A percentile compares a stretch with the other conserved stretches of the same genome.
These are phyloP conservation scores for Trichoderma arundinaceum DNA, from an alignment of 2,329 filamentous ascomycete genomes.

Conservation along the genomic window DNA sequence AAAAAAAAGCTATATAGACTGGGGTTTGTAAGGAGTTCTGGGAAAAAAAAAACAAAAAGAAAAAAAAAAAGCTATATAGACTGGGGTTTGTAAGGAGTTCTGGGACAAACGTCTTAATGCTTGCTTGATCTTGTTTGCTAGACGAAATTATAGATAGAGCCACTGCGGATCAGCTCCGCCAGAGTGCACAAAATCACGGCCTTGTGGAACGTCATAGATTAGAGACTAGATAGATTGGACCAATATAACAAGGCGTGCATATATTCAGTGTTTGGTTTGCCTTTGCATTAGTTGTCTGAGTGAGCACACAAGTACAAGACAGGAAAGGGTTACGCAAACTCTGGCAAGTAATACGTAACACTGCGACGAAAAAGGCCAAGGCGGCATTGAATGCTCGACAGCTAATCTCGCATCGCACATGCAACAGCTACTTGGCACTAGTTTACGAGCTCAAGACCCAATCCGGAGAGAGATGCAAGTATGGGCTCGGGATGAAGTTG, in stretches of 20 bases:
- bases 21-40: conserved; percentile 2
- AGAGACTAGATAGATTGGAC: conserved; percentile 19
- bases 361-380: no score
- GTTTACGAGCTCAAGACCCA: background rate
- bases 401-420: background rate
- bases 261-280: background rate
- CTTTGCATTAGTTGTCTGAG: background rate
- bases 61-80: conserved; percentile 14
- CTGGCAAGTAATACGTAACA: background rate
- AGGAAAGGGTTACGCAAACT: background rate
- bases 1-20: conserved; percentile 8
- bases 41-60: background rate
- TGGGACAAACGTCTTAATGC: background rate
- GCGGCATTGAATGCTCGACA: background rate
- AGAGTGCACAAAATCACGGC: background rate
- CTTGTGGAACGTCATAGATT: background rate
- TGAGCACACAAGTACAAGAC: background rate
- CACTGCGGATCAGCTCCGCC: background rate
- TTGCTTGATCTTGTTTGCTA: background rate
- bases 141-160: conserved; percentile 3
- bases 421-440: background rate
- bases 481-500: background rate
- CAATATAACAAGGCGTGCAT: background rate
- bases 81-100: conserved; percentile 1
- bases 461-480: background rate